Base-by-base conservation (phyloP, 306 rosid species). In the Glycine soja region DNA sequence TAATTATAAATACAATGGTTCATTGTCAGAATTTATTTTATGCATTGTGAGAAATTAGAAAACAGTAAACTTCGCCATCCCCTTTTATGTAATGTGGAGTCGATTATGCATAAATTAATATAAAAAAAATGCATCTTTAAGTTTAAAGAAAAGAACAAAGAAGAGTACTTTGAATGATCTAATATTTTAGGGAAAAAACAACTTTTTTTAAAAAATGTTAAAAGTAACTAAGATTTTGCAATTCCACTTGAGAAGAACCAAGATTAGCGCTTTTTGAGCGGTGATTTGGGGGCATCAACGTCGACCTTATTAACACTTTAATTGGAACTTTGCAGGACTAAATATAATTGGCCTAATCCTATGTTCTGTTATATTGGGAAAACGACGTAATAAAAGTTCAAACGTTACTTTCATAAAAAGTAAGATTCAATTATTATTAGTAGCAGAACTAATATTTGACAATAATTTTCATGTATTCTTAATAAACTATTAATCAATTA, bases 221-320 rank as follows among this genome's bases (percentile, higher is more conserved):
- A 11, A 32, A 62, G 43, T 11, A 30, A 32, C 10, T 62, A 5
- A 61, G 43, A 12, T 10, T 30, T 12, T 32, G n/a, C 62, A 56
- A 56, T 15, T 0, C 11, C 62, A 56, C 62, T 56, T 56, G 85
- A 53, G 59, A 57, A 8, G 62, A 56, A 57, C 5, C 0, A 18
- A 16, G 34, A 57, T 57, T 34, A n/a, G 32, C 89, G 67, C n/a
- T 10, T 58, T 72, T 83, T 80, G 36, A 52, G 89, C 84, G 83
- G 85, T 61, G 85, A 82, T 85, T 84, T 74, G 75, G 64, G 89
- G 85, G 0, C 50, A 70, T 42, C 65, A 15, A 76, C 38, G 3
- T 73, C 13, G 32, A 80, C 4, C 34, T 32, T 51, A 63, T 38
- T 68, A 19, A 36, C 15, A 15, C 36, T 78, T 58, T 46, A 30